phyloP scores from a whole-genome alignment of 164 flowering plant species.

The Nymphaea thermarum region DNA sequence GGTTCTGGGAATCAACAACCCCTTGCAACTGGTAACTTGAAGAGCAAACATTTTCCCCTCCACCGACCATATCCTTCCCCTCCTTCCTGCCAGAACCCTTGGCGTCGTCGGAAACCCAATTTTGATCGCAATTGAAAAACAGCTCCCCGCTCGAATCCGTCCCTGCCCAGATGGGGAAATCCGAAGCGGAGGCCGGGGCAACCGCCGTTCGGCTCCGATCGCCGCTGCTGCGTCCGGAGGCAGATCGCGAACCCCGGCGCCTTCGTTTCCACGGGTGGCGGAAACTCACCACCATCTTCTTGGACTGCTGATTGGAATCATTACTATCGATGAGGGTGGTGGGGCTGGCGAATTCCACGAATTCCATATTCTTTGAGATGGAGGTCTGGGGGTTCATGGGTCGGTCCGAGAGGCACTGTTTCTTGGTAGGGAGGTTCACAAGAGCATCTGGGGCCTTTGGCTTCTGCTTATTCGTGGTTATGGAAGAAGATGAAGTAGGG shows the following conservation, averaged over 20 bases:
- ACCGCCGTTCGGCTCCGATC: constrained; percentile 62
- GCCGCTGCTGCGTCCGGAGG: constrained; percentile 83
- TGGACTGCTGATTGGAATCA: constrained; percentile 8
- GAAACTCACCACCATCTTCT: constrained; percentile 15
- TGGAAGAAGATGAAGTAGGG: constrained; percentile 6
- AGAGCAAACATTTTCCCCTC: constrained; percentile 41
- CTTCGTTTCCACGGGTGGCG: constrained; percentile 57
- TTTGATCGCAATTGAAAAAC: constrained; percentile 51
- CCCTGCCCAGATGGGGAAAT: constrained; percentile 55
- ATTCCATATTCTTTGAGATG: constrained; percentile 18
- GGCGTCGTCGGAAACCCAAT: constrained; percentile 80
- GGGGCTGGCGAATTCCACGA: constrained; percentile 45
- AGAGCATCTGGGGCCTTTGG: neutral
- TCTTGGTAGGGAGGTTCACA: constrained; percentile 25
- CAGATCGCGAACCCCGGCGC: constrained; percentile 66
- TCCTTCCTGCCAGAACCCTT: constrained; percentile 35
- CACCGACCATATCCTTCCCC: constrained; percentile 19
- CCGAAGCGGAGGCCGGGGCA: constrained; percentile 86
- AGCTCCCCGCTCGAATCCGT: constrained; percentile 96
- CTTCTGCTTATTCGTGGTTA: neutral
- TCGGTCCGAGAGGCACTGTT: constrained; percentile 67
- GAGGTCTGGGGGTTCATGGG: constrained; percentile 23
- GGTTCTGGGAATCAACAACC: constrained; percentile 36
- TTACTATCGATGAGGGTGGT: constrained; percentile 41
- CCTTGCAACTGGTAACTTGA: constrained; percentile 29